Conservation (phyloP, 495 filamentous ascomycete genomes). For the Penicillium samsonianum region DNA sequence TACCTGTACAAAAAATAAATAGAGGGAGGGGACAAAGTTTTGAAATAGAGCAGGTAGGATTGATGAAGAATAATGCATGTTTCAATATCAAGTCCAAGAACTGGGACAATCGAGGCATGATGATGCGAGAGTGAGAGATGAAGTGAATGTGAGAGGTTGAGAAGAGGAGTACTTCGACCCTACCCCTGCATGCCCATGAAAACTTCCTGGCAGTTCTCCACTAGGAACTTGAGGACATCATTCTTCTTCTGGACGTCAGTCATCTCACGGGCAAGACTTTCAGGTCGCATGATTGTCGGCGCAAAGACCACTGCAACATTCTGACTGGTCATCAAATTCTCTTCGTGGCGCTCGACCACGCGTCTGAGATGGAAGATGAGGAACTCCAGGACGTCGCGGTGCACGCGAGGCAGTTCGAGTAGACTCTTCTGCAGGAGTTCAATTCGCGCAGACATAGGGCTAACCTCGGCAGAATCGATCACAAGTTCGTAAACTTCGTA, state of each 20-base stretch:
- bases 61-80: not conserved
- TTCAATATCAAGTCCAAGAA: constrained; percentile 29
- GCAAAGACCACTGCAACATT: constrained; percentile 98
- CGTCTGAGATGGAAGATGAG: constrained; percentile 91
- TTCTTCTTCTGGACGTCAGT: constrained; percentile 94
- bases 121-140: not conserved
- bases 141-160: not conserved
- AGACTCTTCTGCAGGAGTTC: constrained; percentile 68
- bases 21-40: constrained; percentile 1
- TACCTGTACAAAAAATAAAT: constrained; percentile 26
- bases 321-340: constrained; percentile 92
- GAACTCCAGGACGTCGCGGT: constrained; percentile 88
- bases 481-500: constrained; percentile 90
- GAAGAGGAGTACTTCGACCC: not conserved
- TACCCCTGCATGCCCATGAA: constrained; percentile 57
- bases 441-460: constrained; percentile 52
- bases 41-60: not conserved
- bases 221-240: constrained; percentile 81
- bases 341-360: constrained; percentile 76
- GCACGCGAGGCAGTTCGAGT: constrained; percentile 73
- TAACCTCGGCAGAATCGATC: constrained; percentile 64
- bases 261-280: constrained; percentile 89
- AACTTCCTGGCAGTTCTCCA: constrained; percentile 79
- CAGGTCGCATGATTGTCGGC: constrained; percentile 92
- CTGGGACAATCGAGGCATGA: constrained; percentile 39